Conservation (phyloP, 2,329 filamentous ascomycete genomes). For the Pestalotiopsis sp. region DNA sequence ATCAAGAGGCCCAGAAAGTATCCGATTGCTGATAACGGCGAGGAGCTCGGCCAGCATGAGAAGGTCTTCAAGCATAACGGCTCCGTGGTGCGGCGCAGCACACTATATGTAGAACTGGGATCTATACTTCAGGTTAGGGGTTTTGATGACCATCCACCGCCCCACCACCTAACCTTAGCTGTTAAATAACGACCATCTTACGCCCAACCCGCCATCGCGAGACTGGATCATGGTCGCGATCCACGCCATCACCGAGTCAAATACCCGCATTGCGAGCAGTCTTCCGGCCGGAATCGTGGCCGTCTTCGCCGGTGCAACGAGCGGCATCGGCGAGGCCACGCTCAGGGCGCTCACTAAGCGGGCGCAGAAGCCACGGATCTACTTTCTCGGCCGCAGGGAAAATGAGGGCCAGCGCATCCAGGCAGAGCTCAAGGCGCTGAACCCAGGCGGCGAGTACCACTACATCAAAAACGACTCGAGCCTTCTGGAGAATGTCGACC, state of each 20-base stretch:
- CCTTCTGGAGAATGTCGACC: slow-evolving; percentile 53
- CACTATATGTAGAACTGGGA: background rate
- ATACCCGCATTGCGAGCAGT: slow-evolving; percentile 32
- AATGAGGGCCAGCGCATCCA: slow-evolving; percentile 39
- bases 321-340: slow-evolving; percentile 54
- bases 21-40: too few relatives aligned
- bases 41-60: too few relatives aligned
- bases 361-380: slow-evolving; percentile 42
- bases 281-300: slow-evolving; percentile 38
- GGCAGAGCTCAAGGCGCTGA: slow-evolving; percentile 43
- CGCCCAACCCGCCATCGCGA: background rate
- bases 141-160: background rate
- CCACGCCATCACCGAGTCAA: slow-evolving; percentile 36
- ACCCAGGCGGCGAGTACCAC: slow-evolving; percentile 43
- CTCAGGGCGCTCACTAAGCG: slow-evolving; percentile 47
- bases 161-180: background rate
- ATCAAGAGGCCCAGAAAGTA: too few relatives aligned
- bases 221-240: slow-evolving; percentile 19
- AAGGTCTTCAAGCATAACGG: too few relatives aligned
- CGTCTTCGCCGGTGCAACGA: slow-evolving; percentile 57
- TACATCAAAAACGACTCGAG: slow-evolving; percentile 54
- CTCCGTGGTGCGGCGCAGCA: too few relatives aligned
- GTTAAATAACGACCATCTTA: background rate
- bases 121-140: background rate
- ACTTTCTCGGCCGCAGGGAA: slow-evolving; percentile 52